Base-by-base conservation (phyloP, 257 asterid genomes). In the Penstemon barbatus region DNA sequence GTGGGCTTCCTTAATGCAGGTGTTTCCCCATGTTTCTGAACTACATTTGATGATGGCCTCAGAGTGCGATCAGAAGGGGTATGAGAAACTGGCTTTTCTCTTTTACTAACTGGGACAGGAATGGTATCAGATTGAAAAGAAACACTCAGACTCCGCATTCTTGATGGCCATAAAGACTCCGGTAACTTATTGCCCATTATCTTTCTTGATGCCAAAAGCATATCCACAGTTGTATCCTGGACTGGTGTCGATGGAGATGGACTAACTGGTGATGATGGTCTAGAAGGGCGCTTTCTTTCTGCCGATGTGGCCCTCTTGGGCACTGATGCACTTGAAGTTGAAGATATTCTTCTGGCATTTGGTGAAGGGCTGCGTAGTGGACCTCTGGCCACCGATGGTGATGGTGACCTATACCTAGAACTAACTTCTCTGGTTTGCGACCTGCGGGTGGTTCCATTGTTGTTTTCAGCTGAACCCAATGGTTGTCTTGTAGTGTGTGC, bases 161-260 rank as follows among this genome's bases (percentile, higher is more conserved):
- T 89, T 68, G 95, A 81, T 3, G 96, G 94, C 95, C 96, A 84
- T 67, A 87, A 74, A 53, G 86, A 81, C 71, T 89, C 95, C 2
- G 91, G 87, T 74, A 87, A 67, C 65, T 81, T 83, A 75, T 67
- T 86, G 11, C 87, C 89, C 25, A 56, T 73, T 50, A 70, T 53
- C 74, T 85, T 89, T 68, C 84, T 76, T 3, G 92, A 73, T 63
- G 78, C 86, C 78, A 72, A 51, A 59, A 75, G 65, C 63, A n/a
- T 65, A 51, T 82, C 94, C 11, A 73, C 84, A 37, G 82, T 51
- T 41, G 95, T 75, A 68, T 89, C 92, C 79, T 80, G 79, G 66
- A 80, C 69, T 8, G 96, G 98, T 51, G 98, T 92, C 44, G 95
- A 78, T 65, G 92, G 78, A 66, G 81, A 57, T 46, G 79, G 74